Base-by-base conservation (phyloP, 371 early-diverging fungal species). In the Saksenaea vasiformis region DNA sequence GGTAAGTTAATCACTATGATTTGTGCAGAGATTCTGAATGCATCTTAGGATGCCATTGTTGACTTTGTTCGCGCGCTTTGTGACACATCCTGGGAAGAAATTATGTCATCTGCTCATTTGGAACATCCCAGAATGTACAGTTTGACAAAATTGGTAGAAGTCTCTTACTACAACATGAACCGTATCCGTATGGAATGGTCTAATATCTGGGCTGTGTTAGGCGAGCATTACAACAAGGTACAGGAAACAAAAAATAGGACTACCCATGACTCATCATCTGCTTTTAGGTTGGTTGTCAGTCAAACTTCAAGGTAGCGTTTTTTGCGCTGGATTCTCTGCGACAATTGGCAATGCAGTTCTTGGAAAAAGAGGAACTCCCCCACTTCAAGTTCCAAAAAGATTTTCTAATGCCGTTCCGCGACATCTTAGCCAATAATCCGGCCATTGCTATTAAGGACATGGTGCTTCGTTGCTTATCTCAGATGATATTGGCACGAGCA, bases 121-220 rank as follows among this genome's bases (percentile, higher is more conserved):
- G 84, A 83, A 27, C 82, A 85, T 27, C 84, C 95, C 22, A 71
- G 93, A 11, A 91, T 96, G 91, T 95, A 93, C 82, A 93, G 93
- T 72, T 74, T 96, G 61, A 93, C 92, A 66, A 90, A 95, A 58
- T 85, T 97, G 9, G 95, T 97, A 0, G 98, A 97, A 66, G 94
- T 97, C 27, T 88, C 92, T 0, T 95, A 95, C 83, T 97, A 96
- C 85, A 97, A 97, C 80, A 97, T 97, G 98, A 89, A 87, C 54
- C 93, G 98, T 82, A 97, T 97, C 69, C 90, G 96, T 72, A 87
- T 96, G 65, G 98, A 97, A 76, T 97, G 98, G 98, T 90, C 93
- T 39, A 90, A 94, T 65, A 89, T 96, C 43, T 97, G 98, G 98
- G 89, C 90, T 1, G 91, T 96, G 14, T 80, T 97, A 1, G 95